Percentiles rank a stretch among this genome's conserved stretches.
Conservation (phyloP, 2,329 filamentous ascomycete genomes). For the Hypoxylon sp. region DNA sequence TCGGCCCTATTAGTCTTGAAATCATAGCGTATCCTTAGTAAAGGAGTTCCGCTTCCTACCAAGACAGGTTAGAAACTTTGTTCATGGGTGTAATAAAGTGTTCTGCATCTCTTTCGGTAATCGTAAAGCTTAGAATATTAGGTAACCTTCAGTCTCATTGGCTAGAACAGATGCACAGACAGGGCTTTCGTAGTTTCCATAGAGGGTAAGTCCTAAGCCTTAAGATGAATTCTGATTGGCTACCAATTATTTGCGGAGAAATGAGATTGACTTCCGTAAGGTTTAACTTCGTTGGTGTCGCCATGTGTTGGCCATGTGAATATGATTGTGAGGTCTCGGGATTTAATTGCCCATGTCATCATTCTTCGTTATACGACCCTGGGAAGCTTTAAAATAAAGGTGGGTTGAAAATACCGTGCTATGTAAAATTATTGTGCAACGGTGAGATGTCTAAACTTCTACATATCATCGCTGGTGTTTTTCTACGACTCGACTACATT, state of each 20-base stretch:
- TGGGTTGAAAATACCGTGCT: no score
- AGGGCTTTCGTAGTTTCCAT: neutral
- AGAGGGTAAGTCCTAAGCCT: neutral
- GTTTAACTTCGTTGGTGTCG: no score
- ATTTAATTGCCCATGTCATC: no score
- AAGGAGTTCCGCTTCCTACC: neutral
- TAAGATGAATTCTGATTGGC: neutral
- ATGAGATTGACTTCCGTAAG: neutral
- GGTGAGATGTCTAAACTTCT: no score
- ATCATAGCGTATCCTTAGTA: neutral
- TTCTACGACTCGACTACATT: no score
- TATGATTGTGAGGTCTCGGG: neutral
- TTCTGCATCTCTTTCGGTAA: neutral
- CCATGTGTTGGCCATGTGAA: neutral
- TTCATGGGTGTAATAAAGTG: neutral
- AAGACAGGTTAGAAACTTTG: neutral
- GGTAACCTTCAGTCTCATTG: constrained; percentile 1
- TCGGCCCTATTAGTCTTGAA: neutral
- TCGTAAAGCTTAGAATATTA: neutral
- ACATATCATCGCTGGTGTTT: no score
- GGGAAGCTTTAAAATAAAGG: no score
- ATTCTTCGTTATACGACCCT: no score
- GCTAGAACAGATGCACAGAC: neutral
- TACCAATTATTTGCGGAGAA: neutral
- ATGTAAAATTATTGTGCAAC: no score